Base-by-base conservation (phyloP, 345 rosid species). In the Euphorbia pulcherrima region DNA sequence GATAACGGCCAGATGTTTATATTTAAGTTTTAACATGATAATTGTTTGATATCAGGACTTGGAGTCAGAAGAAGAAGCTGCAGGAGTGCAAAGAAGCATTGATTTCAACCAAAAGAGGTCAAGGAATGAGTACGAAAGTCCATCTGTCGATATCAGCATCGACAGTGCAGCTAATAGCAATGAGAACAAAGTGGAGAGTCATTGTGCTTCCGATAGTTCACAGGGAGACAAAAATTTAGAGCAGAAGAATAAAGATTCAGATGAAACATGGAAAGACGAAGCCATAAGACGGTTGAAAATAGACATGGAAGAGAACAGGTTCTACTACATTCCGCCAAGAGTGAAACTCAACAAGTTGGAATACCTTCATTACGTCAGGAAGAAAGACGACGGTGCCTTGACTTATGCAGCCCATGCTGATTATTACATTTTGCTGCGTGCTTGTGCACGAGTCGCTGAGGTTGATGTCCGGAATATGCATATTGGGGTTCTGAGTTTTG, bases 281-380 rank as follows among this genome's bases (percentile, higher is more conserved):
- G 81, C 81, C 24, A 72, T 93, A 30, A 78, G 80, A 64, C 75
- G 41, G 63, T 58, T 92, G 73, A 86, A 79, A 61, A 26, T 46
- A 75, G 88, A 88, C 64, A 90, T 88, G 98, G 88, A 79, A 66
- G 90, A 86, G 69, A 79, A 86, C 47, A 74, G 82, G 71, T 89
- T 93, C 79, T 57, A 64, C 53, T 93, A 88, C 76, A 85, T 88
- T 65, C 88, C 92, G 1, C 92, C 97, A 2, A 87, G 92, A 64
- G 80, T 75, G 64, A 87, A 77, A 48, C 47, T 81, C 39, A 88
- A 81, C 78, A 82, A 86, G 75, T 60, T 71, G 17, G 88, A 82
- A 50, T 88, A 87, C 72, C 86, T 88, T 69, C 92, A 85, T 14
- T 86, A 87, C 26, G 79, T 30, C 23, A 84, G 92, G 84, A 93